These are phyloP conservation scores for Myriosclerotinia scirpicola DNA, from an alignment of 2,329 filamentous ascomycete species.

Conservation along the genomic window DNA sequence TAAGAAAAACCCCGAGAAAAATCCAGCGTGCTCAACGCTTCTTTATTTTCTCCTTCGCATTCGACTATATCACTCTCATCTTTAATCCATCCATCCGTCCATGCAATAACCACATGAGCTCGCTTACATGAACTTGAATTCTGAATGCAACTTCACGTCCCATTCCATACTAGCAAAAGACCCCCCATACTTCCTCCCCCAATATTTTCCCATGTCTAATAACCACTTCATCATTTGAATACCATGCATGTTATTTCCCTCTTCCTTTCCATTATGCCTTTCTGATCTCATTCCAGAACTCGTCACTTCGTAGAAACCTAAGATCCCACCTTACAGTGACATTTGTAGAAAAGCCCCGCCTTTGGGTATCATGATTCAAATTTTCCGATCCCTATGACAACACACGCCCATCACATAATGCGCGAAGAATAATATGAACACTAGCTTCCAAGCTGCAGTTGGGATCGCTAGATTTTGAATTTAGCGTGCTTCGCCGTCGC, in stretches of 20 bases:
- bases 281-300: constrained; percentile 16
- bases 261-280: constrained; percentile 8
- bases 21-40: constrained; percentile 9
- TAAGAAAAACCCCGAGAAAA: not conserved
- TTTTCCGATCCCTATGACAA: constrained; percentile 22
- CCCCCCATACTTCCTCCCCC: constrained; percentile 4
- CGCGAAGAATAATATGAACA: constrained; percentile 23
- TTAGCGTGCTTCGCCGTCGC: constrained; percentile 13
- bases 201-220: not conserved
- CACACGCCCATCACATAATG: constrained; percentile 13
- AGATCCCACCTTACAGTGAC: not conserved
- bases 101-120: constrained; percentile 11
- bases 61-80: constrained; percentile 8
- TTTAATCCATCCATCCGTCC: constrained; percentile 1
- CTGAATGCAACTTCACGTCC: constrained; percentile 13
- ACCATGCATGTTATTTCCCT: not conserved
- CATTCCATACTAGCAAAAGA: constrained; percentile 14
- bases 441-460: constrained; percentile 15
- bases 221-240: not conserved
- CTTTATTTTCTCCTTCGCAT: constrained; percentile 16
- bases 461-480: constrained; percentile 4
- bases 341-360: constrained; percentile 18
- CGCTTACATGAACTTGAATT: constrained; percentile 21
- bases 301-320: constrained; percentile 10
- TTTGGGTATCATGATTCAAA: constrained; percentile 25